Conservation (phyloP, 805 yeast genomes). For the Huiozyma sinensis region DNA sequence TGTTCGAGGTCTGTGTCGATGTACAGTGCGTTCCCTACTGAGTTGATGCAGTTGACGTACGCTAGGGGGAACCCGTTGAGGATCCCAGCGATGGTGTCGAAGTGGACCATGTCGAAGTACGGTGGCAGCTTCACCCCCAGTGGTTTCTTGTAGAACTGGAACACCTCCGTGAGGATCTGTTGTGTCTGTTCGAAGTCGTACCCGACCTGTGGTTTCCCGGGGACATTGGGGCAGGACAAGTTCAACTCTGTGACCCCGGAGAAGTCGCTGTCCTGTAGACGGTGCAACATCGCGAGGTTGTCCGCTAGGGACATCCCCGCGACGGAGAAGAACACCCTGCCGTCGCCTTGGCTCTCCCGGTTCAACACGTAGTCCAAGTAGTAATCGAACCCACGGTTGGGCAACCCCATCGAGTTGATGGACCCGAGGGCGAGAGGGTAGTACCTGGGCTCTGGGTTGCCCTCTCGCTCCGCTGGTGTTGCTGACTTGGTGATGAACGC, state of each 20-base stretch:
- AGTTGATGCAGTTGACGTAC: slow-evolving; percentile 24
- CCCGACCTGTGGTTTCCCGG: slow-evolving; percentile 27
- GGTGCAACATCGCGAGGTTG: slow-evolving; percentile 15
- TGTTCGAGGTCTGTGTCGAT: slow-evolving; percentile 21
- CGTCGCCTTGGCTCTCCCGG: slow-evolving; percentile 7
- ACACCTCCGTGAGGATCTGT: slow-evolving; percentile 17
- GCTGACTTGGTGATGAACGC: slow-evolving; percentile 25
- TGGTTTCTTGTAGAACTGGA: slow-evolving; percentile 22
- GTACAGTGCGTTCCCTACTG: slow-evolving; percentile 25
- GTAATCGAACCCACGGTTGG: slow-evolving; percentile 24
- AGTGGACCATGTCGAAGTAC: slow-evolving; percentile 26
- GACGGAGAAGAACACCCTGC: slow-evolving; percentile 21
- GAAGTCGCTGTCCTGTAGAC: slow-evolving; percentile 20
- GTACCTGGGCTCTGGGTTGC: slow-evolving; percentile 26
- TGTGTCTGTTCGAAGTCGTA: slow-evolving; percentile 23
- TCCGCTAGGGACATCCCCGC: slow-evolving; percentile 26
- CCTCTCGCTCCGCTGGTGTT: slow-evolving; percentile 18
- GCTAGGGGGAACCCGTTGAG: slow-evolving; percentile 21
- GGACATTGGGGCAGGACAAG: slow-evolving; percentile 27
- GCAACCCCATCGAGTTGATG: slow-evolving; percentile 27
- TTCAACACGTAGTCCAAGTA: slow-evolving; percentile 19
- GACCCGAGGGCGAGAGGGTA: slow-evolving; percentile 24
- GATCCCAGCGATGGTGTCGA: slow-evolving; percentile 20
- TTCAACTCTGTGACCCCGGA: slow-evolving; percentile 23
- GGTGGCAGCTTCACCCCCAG: slow-evolving; percentile 26